phyloP scores from a whole-genome alignment of 2,329 filamentous ascomycete species.

The Colletotrichum musae region DNA sequence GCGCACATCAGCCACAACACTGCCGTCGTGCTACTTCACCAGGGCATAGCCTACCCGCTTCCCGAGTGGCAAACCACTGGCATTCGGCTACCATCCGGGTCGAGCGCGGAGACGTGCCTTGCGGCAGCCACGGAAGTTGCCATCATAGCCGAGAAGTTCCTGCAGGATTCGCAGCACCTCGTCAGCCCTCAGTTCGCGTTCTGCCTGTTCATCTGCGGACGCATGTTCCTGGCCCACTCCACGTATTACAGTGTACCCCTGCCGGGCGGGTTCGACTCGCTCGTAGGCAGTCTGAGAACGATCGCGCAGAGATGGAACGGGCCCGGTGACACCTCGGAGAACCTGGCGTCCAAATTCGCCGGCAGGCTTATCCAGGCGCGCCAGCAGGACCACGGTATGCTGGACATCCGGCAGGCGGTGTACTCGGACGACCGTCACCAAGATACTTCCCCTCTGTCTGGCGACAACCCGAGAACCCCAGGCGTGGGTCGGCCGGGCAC shows the following conservation, averaged over 20 bases:
- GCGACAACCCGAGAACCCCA: not conserved
- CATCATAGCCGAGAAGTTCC: constrained; percentile 54
- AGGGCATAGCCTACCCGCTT: constrained; percentile 56
- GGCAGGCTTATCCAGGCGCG: constrained; percentile 47
- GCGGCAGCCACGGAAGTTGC: constrained; percentile 55
- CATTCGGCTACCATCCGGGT: constrained; percentile 53
- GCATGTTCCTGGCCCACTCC: constrained; percentile 51
- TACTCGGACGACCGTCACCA: constrained; percentile 48
- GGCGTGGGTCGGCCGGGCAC: not conserved
- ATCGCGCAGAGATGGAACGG: constrained; percentile 57
- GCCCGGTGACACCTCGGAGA: constrained; percentile 43
- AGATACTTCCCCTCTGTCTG: not conserved
- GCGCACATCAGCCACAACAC: constrained; percentile 60
- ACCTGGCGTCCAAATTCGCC: constrained; percentile 54
- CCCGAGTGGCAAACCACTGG: constrained; percentile 48
- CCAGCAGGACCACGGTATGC: constrained; percentile 45
- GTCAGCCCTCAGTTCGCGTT: constrained; percentile 55
- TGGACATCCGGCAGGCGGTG: constrained; percentile 52
- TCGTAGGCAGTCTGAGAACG: constrained; percentile 51
- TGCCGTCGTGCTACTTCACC: constrained; percentile 58
- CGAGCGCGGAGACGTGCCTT: constrained; percentile 58
- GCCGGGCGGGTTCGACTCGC: constrained; percentile 48
- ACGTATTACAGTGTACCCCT: constrained; percentile 50
- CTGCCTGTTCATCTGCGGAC: constrained; percentile 54
- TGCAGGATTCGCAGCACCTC: constrained; percentile 50